Evolutionary conservation across 371 early-diverging fungal species (phyloP), one percentile per base, ranked within the genome.

Genomic region (Mortierella sp.): DNA sequence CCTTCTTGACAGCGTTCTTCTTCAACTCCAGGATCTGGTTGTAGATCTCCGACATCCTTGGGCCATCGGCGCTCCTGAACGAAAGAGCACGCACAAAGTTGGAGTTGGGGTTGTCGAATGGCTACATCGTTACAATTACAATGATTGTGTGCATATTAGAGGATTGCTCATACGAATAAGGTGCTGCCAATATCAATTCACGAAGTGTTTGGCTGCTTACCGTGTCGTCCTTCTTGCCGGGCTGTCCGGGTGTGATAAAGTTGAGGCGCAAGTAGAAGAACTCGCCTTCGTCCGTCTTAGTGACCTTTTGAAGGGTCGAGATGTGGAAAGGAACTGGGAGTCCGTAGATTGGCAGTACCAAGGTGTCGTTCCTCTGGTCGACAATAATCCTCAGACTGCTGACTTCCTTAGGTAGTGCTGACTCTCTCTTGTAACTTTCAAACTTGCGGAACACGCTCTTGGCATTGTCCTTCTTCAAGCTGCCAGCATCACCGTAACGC

Each of bases 281-380:
- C 43, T 98, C 98, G 55, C 97, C 97, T 91, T 99, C 99, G 74
- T 99, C 99, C 63, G 93, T 95, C 88, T 99, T 98, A 88, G 96
- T 96, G 8, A 96, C 96, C 87, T 97, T 99, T 83, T 99, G 99
- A 48, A 99, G 89, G 0, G 97, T 97, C 21, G 97, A 96, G 71
- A 99, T 96, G 90, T 99, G 99, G 94, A 99, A 99, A 32, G 99
- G 99, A 4, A 99, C 99, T 0, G 99, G 96, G 88, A 96, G 94
- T 48, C 99, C 99, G 83, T 97, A 97, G 54, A 99, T 96, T 5
- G 99, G 99, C 43, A 99, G 89, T 68, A 99, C 93, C 72, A 99
- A 92, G 12, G 98, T 91, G 71, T 98, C 96, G 49, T 92, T 94
- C 54, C 95, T 93, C 75, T 92, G 92, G 89, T 99, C 99, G 3